Evolutionary conservation across 2,329 filamentous ascomycete species (phyloP).

Genomic region (Thermomyces lanuginosus): DNA sequence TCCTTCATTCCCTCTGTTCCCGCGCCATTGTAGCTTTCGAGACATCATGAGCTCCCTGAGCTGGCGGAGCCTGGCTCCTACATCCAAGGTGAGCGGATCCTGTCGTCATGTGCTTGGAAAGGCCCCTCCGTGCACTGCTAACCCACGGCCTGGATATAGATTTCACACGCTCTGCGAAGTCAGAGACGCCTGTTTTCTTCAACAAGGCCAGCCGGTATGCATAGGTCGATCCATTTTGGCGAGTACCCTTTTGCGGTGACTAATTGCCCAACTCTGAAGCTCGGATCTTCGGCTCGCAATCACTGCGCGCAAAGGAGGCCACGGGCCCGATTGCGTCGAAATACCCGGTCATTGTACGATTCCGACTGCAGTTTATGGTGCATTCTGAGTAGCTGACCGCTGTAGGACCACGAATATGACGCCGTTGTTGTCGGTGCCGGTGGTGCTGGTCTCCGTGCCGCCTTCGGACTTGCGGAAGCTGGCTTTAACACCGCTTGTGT

Average conservation of each 20-base stretch:
- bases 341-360: slow-evolving; percentile 80
- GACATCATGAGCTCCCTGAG: slow-evolving; percentile 34
- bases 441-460: slow-evolving; percentile 46
- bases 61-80: slow-evolving; percentile 34
- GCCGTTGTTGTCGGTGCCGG: slow-evolving; percentile 64
- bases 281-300: slow-evolving; percentile 70
- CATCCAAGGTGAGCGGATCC: slow-evolving; percentile 28
- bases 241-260: slow-evolving; percentile 8
- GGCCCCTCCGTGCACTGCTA: slow-evolving; percentile 9
- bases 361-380: slow-evolving; percentile 1
- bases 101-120: slow-evolving; percentile 8
- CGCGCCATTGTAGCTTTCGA: slow-evolving; percentile 8
- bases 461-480: slow-evolving; percentile 47
- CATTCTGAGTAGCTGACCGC: slow-evolving; percentile 9
- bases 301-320: slow-evolving; percentile 84
- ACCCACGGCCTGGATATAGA: slow-evolving; percentile 30
- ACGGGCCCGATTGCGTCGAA: slow-evolving; percentile 72
- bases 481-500: slow-evolving; percentile 50
- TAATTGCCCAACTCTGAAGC: slow-evolving; percentile 35
- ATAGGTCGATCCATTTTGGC: slow-evolving; percentile 11
- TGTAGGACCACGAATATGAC: slow-evolving; percentile 92
- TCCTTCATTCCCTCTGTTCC: slow-evolving; percentile 8
- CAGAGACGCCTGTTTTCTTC: slow-evolving; percentile 72
- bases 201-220: slow-evolving; percentile 60
- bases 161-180: slow-evolving; percentile 45